Base-by-base conservation (phyloP, 2,329 filamentous ascomycete genomes). In the Cadophora luteo-olivacea region DNA sequence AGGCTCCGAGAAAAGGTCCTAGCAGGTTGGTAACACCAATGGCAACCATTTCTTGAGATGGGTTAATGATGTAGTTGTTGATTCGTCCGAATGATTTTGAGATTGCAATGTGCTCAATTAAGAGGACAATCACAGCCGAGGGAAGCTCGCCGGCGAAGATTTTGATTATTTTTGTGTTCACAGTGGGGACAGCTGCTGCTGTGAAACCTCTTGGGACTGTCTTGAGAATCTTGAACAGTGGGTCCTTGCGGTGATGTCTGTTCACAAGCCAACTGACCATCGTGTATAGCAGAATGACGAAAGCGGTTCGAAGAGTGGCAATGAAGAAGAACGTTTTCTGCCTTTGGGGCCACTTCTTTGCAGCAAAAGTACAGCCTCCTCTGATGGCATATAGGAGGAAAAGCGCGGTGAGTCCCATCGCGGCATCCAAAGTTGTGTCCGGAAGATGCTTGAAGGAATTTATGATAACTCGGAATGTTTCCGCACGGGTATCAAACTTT, bases 71-170 rank as follows among this genome's bases (percentile, higher is more conserved):
- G 81, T 99, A 99, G 82, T 97, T 97, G 83, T 97, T 98, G 75
- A 97, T 88, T 68, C 95, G 88, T 11, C 96, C 96, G 74, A 99
- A 98, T 0, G 95, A 97, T 80, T 98, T 99, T 22, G 94, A 93
- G 71, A 98, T 97, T 60, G 95, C 94, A 75, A 98, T 97, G 78
- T 98, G 95, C 80, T 98, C 96, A 70, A 98, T 97, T 45, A 98
- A 85, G 67, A 98, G 85, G n/a, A 99, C 94, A 72, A 98, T 97
- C 64, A 97, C 90, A 0, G 92, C 91, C 8, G 92, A 92, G 0
- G 96, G 96, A 4, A 98, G 83, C 72, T 97, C 86, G 54, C 84
- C 83, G 0, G 86, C 84, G 76, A 97, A 93, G 0, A 87, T 81
- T 1, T 82, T 84, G 76, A 97, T 86, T 63, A 97, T 87, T 0